Evolutionary conservation across 108 stramenopile genomes (phyloP).

Genomic region (Skeletonema marinoi): DNA sequence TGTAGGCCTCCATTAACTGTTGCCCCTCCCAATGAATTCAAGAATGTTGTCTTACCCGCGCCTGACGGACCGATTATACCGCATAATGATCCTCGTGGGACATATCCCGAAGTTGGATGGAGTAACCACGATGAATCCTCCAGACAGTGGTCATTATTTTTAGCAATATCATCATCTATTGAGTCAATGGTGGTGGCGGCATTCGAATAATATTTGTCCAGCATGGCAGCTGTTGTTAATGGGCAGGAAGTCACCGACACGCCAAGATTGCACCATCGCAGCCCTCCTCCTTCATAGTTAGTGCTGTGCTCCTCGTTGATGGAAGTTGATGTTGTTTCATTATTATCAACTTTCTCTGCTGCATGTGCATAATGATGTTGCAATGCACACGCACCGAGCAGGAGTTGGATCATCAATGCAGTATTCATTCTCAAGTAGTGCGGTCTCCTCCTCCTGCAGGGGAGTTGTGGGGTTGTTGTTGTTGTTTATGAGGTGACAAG

Average conservation of each 20-base stretch:
- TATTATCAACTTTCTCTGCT: background rate
- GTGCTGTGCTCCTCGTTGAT: background rate
- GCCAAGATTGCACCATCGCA: constrained; percentile 41
- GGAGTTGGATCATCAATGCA: no score
- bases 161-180: background rate
- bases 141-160: constrained; percentile 3
- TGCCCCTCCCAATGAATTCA: constrained; percentile 48
- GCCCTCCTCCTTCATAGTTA: constrained; percentile 9
- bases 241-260: constrained; percentile 30
- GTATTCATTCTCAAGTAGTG: no score
- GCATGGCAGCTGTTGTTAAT: constrained; percentile 4
- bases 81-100: constrained; percentile 65
- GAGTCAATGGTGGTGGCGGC: background rate
- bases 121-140: constrained; percentile 48
- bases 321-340: background rate
- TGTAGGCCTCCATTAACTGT: constrained; percentile 20
- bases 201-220: constrained; percentile 5
- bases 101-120: constrained; percentile 54
- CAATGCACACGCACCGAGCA: background rate
- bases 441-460: no score
- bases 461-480: no score
- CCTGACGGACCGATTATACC: constrained; percentile 73
- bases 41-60: constrained; percentile 69
- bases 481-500: no score
- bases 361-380: background rate